Percentiles rank a stretch among this genome's conserved stretches.
Evolutionary conservation across 305 asterid genomes (phyloP).

Genomic region (Fraxinus greggii): DNA sequence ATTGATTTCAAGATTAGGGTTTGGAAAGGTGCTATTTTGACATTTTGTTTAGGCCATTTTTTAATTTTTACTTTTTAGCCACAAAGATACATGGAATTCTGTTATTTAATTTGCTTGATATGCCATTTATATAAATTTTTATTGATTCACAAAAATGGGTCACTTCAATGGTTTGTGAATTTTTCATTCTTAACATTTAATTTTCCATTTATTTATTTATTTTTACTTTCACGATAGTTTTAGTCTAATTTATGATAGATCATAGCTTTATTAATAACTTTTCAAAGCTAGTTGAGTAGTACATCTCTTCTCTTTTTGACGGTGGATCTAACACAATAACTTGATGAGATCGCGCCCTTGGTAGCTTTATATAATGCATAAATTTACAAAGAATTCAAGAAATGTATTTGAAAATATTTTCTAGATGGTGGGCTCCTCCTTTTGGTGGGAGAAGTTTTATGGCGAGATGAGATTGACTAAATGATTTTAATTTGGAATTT

Average conservation of each 20-base stretch:
- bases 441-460: background rate
- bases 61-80: background rate
- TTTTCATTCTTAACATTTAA: background rate
- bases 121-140: background rate
- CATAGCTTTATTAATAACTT: background rate
- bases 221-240: no score
- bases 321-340: no score
- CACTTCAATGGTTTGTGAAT: background rate
- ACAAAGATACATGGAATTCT: background rate
- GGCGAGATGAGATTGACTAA: background rate
- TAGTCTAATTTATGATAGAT: no score
- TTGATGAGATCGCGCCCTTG: background rate
- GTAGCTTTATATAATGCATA: background rate
- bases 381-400: background rate
- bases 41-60: background rate
- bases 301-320: background rate
- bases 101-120: background rate
- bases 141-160: background rate
- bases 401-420: background rate
- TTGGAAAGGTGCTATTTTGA: constrained; percentile 45
- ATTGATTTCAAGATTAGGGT: constrained; percentile 54
- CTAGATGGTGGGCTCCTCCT: background rate
- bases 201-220: no score
- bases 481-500: background rate
- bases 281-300: background rate